phyloP scores from a whole-genome alignment of 768 basidiomycete species.

The Pleurotus ostreatus region DNA sequence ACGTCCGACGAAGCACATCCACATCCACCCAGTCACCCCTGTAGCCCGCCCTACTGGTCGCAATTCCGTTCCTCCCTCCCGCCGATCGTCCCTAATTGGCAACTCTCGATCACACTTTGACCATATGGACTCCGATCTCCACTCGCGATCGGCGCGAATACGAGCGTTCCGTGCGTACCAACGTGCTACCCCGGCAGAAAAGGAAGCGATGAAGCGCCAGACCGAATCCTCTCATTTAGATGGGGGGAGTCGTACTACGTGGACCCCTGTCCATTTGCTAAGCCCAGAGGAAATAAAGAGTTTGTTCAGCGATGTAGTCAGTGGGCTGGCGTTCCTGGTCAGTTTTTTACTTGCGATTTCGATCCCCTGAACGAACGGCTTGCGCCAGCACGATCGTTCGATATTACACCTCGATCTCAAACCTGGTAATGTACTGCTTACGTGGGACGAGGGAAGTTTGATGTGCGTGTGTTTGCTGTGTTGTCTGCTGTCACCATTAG shows the following conservation, averaged over 20 bases:
- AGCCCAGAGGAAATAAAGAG: slow-evolving; percentile 81
- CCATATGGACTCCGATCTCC: slow-evolving; percentile 25
- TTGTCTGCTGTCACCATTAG: background rate
- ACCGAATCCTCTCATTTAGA: background rate
- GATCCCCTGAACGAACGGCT: background rate
- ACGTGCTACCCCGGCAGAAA: slow-evolving; percentile 58
- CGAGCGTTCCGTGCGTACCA: slow-evolving; percentile 72
- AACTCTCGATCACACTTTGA: slow-evolving; percentile 8
- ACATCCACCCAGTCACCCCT: slow-evolving; percentile 33
- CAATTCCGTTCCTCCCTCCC: slow-evolving; percentile 22
- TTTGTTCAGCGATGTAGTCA: slow-evolving; percentile 79
- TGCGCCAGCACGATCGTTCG: slow-evolving; percentile 65
- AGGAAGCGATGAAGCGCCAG: slow-evolving; percentile 43
- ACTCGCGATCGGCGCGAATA: slow-evolving; percentile 68
- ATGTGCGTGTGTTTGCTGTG: slow-evolving; percentile 46
- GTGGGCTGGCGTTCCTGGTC: slow-evolving; percentile 86
- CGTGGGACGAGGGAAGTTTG: slow-evolving; percentile 83
- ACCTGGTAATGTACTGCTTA: slow-evolving; percentile 89
- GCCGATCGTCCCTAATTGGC: slow-evolving; percentile 12
- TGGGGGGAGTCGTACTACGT: slow-evolving; percentile 40
- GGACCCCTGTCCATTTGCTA: slow-evolving; percentile 80
- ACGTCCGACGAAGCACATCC: slow-evolving; percentile 46
- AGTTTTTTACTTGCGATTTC: slow-evolving; percentile 18
- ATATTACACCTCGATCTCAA: slow-evolving; percentile 94
- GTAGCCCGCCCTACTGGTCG: slow-evolving; percentile 16